Evolutionary conservation across 352 stramenopile species (phyloP).

Genomic region (Globisporangium yorkense): DNA sequence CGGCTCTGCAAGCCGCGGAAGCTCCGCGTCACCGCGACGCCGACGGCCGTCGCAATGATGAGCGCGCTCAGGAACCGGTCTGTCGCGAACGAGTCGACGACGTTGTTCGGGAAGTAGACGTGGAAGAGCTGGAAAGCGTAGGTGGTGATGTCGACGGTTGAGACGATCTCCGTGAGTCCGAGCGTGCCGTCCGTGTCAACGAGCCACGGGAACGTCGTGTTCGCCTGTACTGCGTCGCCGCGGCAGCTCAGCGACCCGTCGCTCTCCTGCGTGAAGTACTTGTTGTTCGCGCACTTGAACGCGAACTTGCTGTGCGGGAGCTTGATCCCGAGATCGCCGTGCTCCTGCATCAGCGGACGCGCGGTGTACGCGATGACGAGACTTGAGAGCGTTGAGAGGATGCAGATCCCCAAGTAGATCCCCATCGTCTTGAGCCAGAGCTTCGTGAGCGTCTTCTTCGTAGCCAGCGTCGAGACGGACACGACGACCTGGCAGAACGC

Average conservation of each 20-base stretch:
- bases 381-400: slow-evolving; percentile 22
- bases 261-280: slow-evolving; percentile 32
- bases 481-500: slow-evolving; percentile 61
- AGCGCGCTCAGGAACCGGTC: slow-evolving; percentile 42
- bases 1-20: slow-evolving; percentile 21
- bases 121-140: slow-evolving; percentile 38
- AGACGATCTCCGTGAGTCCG: slow-evolving; percentile 36
- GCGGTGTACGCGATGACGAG: slow-evolving; percentile 26
- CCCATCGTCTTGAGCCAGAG: slow-evolving; percentile 36
- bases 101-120: slow-evolving; percentile 50
- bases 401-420: slow-evolving; percentile 27
- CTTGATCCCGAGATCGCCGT: slow-evolving; percentile 22
- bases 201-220: slow-evolving; percentile 52
- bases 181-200: slow-evolving; percentile 35
- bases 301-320: slow-evolving; percentile 33
- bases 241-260: slow-evolving; percentile 24
- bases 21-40: slow-evolving; percentile 11
- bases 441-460: slow-evolving; percentile 28
- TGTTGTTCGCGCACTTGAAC: slow-evolving; percentile 50
- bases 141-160: slow-evolving; percentile 28
- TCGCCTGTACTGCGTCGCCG: slow-evolving; percentile 20
- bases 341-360: slow-evolving; percentile 27
- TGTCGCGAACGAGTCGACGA: slow-evolving; percentile 25
- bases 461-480: slow-evolving; percentile 37
- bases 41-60: slow-evolving; percentile 33